Evolutionary conservation across 164 flowering plant species (phyloP).

Genomic region (Saururus chinensis): DNA sequence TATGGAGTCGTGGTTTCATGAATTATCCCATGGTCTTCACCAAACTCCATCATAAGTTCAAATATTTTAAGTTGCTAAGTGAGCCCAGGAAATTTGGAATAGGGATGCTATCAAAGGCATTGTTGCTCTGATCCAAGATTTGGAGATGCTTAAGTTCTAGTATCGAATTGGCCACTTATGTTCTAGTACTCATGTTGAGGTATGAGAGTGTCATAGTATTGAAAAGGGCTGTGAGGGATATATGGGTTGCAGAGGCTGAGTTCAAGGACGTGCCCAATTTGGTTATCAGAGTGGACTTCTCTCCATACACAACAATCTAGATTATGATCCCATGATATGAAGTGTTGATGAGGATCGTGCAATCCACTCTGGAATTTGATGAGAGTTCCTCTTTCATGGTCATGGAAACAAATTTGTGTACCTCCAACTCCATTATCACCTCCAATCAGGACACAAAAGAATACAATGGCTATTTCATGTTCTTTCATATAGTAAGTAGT

Average conservation of each 20-base stretch:
- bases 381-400: slow-evolving; percentile 7
- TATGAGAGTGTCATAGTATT: no score
- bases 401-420: neutral
- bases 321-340: slow-evolving; percentile 6
- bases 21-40: no score
- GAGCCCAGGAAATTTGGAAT: slow-evolving; percentile 12
- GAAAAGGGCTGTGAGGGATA: neutral
- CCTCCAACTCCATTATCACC: no score
- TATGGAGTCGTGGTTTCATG: no score
- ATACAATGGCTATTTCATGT: no score
- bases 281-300: slow-evolving; percentile 2
- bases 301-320: slow-evolving; percentile 4
- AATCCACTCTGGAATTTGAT: slow-evolving; percentile 2
- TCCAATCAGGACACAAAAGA: no score
- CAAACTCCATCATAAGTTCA: no score
- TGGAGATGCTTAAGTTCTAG: slow-evolving; percentile 7
- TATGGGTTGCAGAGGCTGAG: neutral
- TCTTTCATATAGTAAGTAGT: no score
- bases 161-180: slow-evolving; percentile 6
- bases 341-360: neutral
- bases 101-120: neutral
- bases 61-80: slow-evolving; percentile 1
- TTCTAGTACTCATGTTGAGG: neutral
- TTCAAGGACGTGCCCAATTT: slow-evolving; percentile 3
- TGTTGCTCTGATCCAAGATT: slow-evolving; percentile 7